Conservation (phyloP, 805 yeast genomes). For the Schwanniomyces vanrijiae region DNA sequence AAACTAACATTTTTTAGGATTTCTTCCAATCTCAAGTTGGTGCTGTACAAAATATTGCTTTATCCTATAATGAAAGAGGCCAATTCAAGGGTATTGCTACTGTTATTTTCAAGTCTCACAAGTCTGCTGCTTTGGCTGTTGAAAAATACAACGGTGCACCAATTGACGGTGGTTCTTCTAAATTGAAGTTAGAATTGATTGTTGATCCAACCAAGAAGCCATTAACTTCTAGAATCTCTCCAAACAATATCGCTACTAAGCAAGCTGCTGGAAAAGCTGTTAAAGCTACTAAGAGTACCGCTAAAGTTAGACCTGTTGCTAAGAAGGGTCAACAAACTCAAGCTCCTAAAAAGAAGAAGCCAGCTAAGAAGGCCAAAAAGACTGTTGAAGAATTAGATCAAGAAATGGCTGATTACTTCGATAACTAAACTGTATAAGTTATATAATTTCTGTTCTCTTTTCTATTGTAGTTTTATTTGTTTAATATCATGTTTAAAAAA, state of each 20-base stretch:
- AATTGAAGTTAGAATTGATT: slow-evolving; percentile 76
- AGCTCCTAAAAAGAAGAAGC: slow-evolving; percentile 31
- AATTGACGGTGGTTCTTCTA: slow-evolving; percentile 81
- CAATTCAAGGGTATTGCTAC: slow-evolving; percentile 91
- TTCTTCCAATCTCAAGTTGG: slow-evolving; percentile 88
- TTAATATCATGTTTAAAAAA: not conserved
- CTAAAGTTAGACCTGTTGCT: slow-evolving; percentile 9
- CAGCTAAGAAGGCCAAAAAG: slow-evolving; percentile 53
- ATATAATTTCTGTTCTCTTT: not conserved
- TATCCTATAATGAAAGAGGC: slow-evolving; percentile 85
- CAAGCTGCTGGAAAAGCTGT: slow-evolving; percentile 17
- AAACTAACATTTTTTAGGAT: slow-evolving; percentile 57
- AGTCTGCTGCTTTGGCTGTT: slow-evolving; percentile 76
- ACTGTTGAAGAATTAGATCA: slow-evolving; percentile 93
- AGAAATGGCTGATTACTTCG: slow-evolving; percentile 96
- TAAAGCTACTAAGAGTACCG: slow-evolving; percentile 13
- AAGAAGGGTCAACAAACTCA: slow-evolving; percentile 31
- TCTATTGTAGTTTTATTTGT: slow-evolving; percentile 1
- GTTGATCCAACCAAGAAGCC: slow-evolving; percentile 81
- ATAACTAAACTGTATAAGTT: slow-evolving; percentile 20
- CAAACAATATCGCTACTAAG: slow-evolving; percentile 39
- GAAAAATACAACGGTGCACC: slow-evolving; percentile 89
- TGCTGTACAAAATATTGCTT: slow-evolving; percentile 67
- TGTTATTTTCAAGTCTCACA: slow-evolving; percentile 66
- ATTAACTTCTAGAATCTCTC: slow-evolving; percentile 69